Conservation (phyloP, 495 filamentous ascomycete genomes). For the Lichina pygmaea region DNA sequence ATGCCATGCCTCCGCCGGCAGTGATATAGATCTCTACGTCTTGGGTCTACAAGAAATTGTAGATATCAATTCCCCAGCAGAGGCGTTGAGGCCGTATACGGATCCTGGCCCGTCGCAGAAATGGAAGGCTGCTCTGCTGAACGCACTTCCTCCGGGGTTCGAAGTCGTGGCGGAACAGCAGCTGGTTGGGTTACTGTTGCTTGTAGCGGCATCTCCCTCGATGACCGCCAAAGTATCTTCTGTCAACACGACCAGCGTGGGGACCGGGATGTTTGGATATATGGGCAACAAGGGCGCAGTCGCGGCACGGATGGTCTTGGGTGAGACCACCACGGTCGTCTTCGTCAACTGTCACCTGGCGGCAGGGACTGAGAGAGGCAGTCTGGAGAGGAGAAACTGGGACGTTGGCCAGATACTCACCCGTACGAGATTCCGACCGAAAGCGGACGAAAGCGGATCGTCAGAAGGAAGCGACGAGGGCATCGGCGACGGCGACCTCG, state of each 20-base stretch:
- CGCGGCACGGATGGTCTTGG: constrained; percentile 54
- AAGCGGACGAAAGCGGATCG: constrained; percentile 26
- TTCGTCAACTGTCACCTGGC: constrained; percentile 83
- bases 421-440: constrained; percentile 47
- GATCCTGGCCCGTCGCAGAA: constrained; percentile 41
- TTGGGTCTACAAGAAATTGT: constrained; percentile 82
- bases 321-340: constrained; percentile 66
- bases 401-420: constrained; percentile 53
- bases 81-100: constrained; percentile 38
- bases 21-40: constrained; percentile 67
- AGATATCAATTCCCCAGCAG: constrained; percentile 44
- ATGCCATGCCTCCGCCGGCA: constrained; percentile 14
- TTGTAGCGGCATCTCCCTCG: constrained; percentile 59
- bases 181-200: constrained; percentile 58
- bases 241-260: constrained; percentile 51
- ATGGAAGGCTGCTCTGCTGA: constrained; percentile 50
- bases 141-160: constrained; percentile 53
- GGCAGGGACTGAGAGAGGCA: constrained; percentile 51
- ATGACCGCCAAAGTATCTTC: constrained; percentile 44
- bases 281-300: constrained; percentile 92
- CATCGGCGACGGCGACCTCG: constrained; percentile 79
- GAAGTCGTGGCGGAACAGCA: constrained; percentile 52
- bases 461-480: constrained; percentile 25
- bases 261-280: constrained; percentile 73
- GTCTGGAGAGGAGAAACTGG: constrained; percentile 68